Evolutionary conservation across 1,284 basidiomycete species (phyloP), one percentile per base, ranked within the genome.

Genomic region (Sanguinoderma infundibulare): DNA sequence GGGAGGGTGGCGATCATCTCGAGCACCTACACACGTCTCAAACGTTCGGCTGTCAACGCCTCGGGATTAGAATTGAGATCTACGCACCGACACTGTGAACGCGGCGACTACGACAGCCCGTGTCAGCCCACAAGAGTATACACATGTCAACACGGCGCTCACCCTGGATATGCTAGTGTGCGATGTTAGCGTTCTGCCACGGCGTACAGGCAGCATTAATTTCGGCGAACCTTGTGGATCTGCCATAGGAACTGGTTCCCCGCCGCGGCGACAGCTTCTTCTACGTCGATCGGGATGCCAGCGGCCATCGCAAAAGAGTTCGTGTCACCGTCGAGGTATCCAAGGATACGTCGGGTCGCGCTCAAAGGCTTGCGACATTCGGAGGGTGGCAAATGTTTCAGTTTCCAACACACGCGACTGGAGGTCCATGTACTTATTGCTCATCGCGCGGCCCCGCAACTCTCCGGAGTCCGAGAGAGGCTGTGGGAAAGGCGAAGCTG

Each of bases 1-100:
- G 53, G 53, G 22, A 55, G 53, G 26, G 40, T 55, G 20, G 38
- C 53, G 1, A 55, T 26, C 30, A 55, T 44, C 20, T 55, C 40
- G n/a, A 42, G 17, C 30, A 44, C 14, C 53, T 55, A 34, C 35
- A 38, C 28, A 35, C 24, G 34, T 36, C 49, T 35, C 34, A 2
- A 22, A 20, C 49, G 35, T 51, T 51, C 32, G 35, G 30, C 30
- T 36, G 49, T 35, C 20, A 32, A 22, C 47, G 32, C 20, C 30
- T 20, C 49, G 15, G 14, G 8, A 34, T 4, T 7, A 6, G 17
- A 15, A 22, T 24, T 20, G 24, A 26, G 17, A 26, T 53, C 35
- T 30, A 12, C 52, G 14, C 24, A 53, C 52, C 24, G 17, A 53
- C 36, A 53, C 22, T 53, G 36, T 40, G 22, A 53, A 26, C 36